Evolutionary conservation across 257 asterid genomes (phyloP).

Genomic region (Cruciata laevipes): DNA sequence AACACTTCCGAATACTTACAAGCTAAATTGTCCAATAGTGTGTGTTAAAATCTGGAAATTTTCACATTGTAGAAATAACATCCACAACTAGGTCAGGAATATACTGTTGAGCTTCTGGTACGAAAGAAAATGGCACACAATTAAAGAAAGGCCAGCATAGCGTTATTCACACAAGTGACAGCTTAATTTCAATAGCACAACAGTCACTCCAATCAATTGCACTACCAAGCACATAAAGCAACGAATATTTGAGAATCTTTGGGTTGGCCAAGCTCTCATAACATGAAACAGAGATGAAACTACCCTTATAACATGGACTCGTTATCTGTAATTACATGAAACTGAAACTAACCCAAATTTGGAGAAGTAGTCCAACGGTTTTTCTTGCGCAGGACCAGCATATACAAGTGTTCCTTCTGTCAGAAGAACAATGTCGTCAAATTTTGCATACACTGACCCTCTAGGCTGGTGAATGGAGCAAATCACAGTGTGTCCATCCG

Average conservation of each 20-base stretch:
- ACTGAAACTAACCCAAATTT: constrained; percentile 68
- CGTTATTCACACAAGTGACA: neutral
- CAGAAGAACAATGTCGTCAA: constrained; percentile 86
- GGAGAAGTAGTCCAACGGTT: constrained; percentile 64
- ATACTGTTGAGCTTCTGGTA: neutral
- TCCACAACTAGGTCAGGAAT: neutral
- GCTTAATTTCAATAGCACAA: neutral
- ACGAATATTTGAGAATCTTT: neutral
- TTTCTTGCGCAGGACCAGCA: constrained; percentile 85
- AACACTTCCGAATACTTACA: neutral
- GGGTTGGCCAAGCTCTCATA: too few relatives aligned
- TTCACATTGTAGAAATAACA: neutral
- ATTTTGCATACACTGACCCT: constrained; percentile 90
- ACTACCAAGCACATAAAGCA: neutral
- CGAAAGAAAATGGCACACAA: neutral
- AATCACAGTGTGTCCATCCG: constrained; percentile 93
- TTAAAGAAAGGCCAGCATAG: neutral
- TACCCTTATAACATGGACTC: neutral
- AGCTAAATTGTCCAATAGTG: neutral
- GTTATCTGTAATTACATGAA: neutral
- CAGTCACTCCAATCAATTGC: neutral
- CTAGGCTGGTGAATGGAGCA: constrained; percentile 99
- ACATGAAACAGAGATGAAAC: too few relatives aligned
- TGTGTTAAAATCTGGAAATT: neutral
- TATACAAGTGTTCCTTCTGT: constrained; percentile 85